These are phyloP conservation scores for Stentor coeruleus DNA, from an alignment of 73 alveolate genomes.

Conservation along the genomic window DNA sequence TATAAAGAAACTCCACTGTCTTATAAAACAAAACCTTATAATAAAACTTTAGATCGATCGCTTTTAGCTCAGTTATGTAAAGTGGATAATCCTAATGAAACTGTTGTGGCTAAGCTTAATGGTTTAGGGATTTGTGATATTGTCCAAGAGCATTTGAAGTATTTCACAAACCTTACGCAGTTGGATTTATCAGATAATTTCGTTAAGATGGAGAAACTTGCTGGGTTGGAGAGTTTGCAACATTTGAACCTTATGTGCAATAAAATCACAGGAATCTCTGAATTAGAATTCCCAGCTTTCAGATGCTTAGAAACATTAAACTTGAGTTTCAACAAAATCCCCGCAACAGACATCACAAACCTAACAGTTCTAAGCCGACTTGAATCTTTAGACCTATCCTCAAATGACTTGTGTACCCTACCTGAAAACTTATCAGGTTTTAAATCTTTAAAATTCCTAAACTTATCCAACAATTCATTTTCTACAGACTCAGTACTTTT, in stretches of 20 bases:
- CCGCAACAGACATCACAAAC: slow-evolving; percentile 42
- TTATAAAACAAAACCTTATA: slow-evolving; percentile 33
- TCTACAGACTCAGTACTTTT: slow-evolving; percentile 49
- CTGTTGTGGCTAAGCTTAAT: slow-evolving; percentile 52
- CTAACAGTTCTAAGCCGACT: slow-evolving; percentile 31
- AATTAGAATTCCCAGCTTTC: slow-evolving; percentile 44
- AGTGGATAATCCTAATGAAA: slow-evolving; percentile 62
- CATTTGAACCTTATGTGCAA: slow-evolving; percentile 60
- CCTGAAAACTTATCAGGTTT: slow-evolving; percentile 55
- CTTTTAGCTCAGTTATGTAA: slow-evolving; percentile 49
- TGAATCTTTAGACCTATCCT: slow-evolving; percentile 42
- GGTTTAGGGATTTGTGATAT: slow-evolving; percentile 57
- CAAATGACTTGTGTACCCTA: slow-evolving; percentile 52
- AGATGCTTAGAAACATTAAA: slow-evolving; percentile 45
- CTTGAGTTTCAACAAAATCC: slow-evolving; percentile 43
- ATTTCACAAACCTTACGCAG: slow-evolving; percentile 53
- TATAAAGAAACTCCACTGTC: slow-evolving; percentile 27
- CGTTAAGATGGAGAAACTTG: slow-evolving; percentile 48
- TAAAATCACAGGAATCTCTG: slow-evolving; percentile 39
- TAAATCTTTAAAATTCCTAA: slow-evolving; percentile 36
- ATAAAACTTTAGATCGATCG: slow-evolving; percentile 64
- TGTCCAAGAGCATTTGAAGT: slow-evolving; percentile 61
- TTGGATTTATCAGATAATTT: slow-evolving; percentile 56
- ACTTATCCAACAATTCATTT: slow-evolving; percentile 44
- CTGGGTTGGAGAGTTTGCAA: slow-evolving; percentile 41